Evolutionary conservation across 495 filamentous ascomycete genomes (phyloP).

Genomic region (Trichoderma asperelloides): DNA sequence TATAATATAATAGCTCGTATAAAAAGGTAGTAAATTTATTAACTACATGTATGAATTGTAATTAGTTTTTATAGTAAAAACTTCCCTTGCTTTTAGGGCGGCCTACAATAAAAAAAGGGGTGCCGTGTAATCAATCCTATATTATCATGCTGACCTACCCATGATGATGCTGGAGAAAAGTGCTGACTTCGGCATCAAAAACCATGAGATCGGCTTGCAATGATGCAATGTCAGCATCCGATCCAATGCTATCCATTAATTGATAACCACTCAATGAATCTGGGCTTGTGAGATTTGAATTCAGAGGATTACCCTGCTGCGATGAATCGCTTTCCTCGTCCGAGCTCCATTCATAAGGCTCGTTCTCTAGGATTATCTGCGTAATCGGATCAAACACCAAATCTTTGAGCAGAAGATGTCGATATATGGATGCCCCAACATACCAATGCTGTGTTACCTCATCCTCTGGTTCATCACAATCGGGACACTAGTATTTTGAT

Average conservation of each 20-base stretch:
- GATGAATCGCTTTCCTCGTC: not conserved
- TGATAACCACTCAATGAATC: not conserved
- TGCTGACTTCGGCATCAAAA: not conserved
- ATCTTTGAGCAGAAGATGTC: constrained; percentile 5
- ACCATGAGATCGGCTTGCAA: not conserved
- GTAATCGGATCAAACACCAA: constrained; percentile 4
- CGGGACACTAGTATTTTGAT: not conserved
- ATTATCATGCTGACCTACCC: not conserved
- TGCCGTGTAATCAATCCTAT: too few relatives aligned
- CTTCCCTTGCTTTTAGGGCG: too few relatives aligned
- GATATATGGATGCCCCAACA: constrained; percentile 1
- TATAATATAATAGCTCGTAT: too few relatives aligned
- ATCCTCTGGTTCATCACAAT: constrained; percentile 3
- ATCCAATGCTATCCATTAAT: not conserved
- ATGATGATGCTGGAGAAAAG: not conserved
- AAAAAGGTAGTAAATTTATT: too few relatives aligned
- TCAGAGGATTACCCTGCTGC: not conserved
- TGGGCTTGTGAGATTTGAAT: not conserved
- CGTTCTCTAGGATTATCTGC: constrained; percentile 6
- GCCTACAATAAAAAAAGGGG: too few relatives aligned
- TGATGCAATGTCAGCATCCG: not conserved
- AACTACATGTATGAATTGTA: too few relatives aligned
- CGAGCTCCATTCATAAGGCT: not conserved
- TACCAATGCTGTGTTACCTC: not conserved
- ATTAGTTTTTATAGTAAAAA: too few relatives aligned